phyloP scores from a whole-genome alignment of 345 rosid species.

The Citrus cavaleriei region DNA sequence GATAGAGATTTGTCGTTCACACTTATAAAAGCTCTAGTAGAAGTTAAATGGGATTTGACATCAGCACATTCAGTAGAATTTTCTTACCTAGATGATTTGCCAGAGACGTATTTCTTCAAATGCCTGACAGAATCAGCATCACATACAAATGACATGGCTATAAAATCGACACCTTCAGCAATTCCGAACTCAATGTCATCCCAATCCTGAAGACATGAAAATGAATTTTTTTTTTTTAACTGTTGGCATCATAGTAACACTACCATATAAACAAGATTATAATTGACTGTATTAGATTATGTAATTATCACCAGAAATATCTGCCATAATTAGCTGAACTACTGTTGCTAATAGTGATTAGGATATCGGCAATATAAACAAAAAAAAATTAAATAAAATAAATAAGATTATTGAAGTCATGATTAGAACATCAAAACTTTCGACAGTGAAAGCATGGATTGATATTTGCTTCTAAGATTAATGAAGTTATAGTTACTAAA shows the following conservation, averaged over 20 bases:
- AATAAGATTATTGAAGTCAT: not conserved
- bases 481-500: not conserved
- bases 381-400: not conserved
- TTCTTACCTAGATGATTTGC: slow-evolving; percentile 53
- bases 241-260: not conserved
- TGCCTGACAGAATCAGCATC: slow-evolving; percentile 47
- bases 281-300: not conserved
- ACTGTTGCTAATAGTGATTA: not conserved
- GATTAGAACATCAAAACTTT: not conserved
- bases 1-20: not conserved
- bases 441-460: not conserved
- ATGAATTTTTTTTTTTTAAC: not conserved
- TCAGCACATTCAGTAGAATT: not conserved
- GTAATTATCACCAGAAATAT: not conserved
- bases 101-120: slow-evolving; percentile 47
- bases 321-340: not conserved
- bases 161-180: slow-evolving; percentile 60
- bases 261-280: not conserved
- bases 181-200: slow-evolving; percentile 58
- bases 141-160: slow-evolving; percentile 63
- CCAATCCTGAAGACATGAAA: slow-evolving; percentile 50
- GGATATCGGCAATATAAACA: not conserved
- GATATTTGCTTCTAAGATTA: not conserved
- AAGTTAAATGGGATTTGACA: not conserved
- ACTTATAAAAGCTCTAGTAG: not conserved